Evolutionary conservation across 805 yeast genomes (phyloP).

Genomic region (Jamesozyma jinghongensis): DNA sequence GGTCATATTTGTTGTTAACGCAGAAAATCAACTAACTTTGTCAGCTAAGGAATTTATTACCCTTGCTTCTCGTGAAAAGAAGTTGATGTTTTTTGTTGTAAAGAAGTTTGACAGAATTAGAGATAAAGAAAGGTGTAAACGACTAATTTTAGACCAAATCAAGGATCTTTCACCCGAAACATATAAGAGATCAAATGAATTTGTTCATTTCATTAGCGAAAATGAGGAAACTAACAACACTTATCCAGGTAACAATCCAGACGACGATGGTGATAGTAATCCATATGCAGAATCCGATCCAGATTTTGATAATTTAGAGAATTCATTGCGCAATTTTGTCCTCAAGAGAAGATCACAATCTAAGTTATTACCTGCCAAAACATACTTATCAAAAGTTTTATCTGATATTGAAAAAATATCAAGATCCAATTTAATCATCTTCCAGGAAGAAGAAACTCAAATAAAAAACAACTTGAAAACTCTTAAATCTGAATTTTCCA

Average conservation of each 20-base stretch:
- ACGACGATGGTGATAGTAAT: constrained; percentile 24
- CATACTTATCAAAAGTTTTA: constrained; percentile 63
- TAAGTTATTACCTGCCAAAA: constrained; percentile 86
- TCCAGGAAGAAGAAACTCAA: constrained; percentile 40
- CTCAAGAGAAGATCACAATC: constrained; percentile 84
- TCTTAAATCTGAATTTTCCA: constrained; percentile 57
- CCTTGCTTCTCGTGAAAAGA: constrained; percentile 83
- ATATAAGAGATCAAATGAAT: constrained; percentile 75
- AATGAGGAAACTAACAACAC: constrained; percentile 31
- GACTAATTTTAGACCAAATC: constrained; percentile 75
- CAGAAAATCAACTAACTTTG: constrained; percentile 90
- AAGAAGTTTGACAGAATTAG: constrained; percentile 82
- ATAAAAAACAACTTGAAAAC: constrained; percentile 42
- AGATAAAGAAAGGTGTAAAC: constrained; percentile 71
- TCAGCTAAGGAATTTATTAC: constrained; percentile 91
- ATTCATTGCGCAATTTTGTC: constrained; percentile 74
- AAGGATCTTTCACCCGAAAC: constrained; percentile 83
- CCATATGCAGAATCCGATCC: constrained; percentile 37
- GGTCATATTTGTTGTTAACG: constrained; percentile 91
- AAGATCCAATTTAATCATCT: constrained; percentile 48
- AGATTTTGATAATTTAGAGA: constrained; percentile 76
- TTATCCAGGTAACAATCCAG: constrained; percentile 25
- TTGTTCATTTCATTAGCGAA: constrained; percentile 78
- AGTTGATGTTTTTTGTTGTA: constrained; percentile 86
- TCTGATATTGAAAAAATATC: constrained; percentile 57